Base-by-base conservation (phyloP, 768 basidiomycete genomes). In the Arthromyces matolae region DNA sequence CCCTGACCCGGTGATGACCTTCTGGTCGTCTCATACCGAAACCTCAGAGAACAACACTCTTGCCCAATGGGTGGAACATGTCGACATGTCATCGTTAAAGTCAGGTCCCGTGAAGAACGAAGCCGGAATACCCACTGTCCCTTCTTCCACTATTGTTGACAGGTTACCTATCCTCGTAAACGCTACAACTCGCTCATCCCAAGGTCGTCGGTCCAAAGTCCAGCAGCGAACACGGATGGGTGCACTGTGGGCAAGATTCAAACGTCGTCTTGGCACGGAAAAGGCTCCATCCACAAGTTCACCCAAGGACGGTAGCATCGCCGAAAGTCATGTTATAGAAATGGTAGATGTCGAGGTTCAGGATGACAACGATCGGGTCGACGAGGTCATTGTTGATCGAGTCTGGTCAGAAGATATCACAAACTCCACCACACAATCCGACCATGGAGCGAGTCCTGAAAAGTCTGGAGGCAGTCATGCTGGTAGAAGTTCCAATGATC, bases 301-400 rank as follows among this genome's bases (percentile, higher is more conserved):
- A 4, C 57, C 73, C 8, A 50, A 76, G 14, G 79, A 73, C 22
- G 79, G 79, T 39, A 79, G 74, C n/a, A n/a, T n/a, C 51, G 67
- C 68, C 2, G 77, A 75, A 55, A 66, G 65, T 47, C 71, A 60
- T 31, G 70, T 64, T 27, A 39, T 55, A 10, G 67, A 53, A n/a
- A 62, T 56, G 20, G 35, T 48, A 33, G 52, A 55, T 19, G 50
- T 38, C 8, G 43, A 36, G 19, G 53, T 36, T 6, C 50, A 60
- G 27, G 58, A 63, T 14, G 71, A 71, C 23, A 61, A 59, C 12
- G 70, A 63, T 28, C 66, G 71, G 43, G 80, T 89, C 7, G 78
- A 90, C 62, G 79, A 86, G 67, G 78, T 89, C 18, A 80, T 90
- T 19, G 87, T 90, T 13, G 87, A 90, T 63, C 76, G 86, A 38